phyloP scores from a whole-genome alignment of 2,329 filamentous ascomycete genomes.

The Cercospora sesami region DNA sequence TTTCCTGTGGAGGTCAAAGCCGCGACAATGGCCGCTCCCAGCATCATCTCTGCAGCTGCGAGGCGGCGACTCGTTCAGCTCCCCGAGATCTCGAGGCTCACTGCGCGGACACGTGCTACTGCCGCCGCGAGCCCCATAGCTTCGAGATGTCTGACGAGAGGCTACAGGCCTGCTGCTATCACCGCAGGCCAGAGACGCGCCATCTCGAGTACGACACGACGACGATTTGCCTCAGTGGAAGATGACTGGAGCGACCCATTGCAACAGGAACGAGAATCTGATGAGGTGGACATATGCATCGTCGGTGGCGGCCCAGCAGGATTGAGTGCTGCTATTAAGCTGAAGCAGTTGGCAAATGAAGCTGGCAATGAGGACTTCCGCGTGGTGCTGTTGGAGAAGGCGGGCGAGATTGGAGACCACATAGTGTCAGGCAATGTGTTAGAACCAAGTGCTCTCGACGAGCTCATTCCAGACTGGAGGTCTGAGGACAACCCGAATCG shows the following conservation, averaged over 20 bases:
- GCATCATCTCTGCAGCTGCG: constrained; percentile 26
- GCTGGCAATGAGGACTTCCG: constrained; percentile 95
- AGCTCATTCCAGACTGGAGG: constrained; percentile 92
- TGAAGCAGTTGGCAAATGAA: constrained; percentile 94
- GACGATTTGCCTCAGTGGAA: constrained; percentile 40
- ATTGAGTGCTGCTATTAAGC: constrained; percentile 84
- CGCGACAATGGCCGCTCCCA: constrained; percentile 28
- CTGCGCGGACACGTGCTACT: constrained; percentile 11
- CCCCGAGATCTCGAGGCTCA: constrained; percentile 18
- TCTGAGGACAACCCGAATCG: constrained; percentile 81
- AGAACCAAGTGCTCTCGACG: constrained; percentile 81
- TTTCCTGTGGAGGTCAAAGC: constrained; percentile 12
- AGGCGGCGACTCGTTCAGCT: constrained; percentile 24
- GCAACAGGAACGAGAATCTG: constrained; percentile 78
- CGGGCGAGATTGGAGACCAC: constrained; percentile 90
- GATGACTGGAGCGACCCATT: constrained; percentile 47
- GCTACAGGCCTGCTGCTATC: constrained; percentile 37
- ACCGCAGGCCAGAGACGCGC: constrained; percentile 40
- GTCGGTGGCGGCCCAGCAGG: constrained; percentile 94
- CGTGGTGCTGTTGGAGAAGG: constrained; percentile 90
- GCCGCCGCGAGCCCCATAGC: constrained; percentile 24
- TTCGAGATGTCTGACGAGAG: constrained; percentile 29
- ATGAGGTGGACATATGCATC: constrained; percentile 95
- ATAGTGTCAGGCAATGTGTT: constrained; percentile 95
- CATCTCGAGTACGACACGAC: constrained; percentile 34